Evolutionary conservation across 306 rosid genomes (phyloP), one percentile per base, ranked within the genome.

Genomic region (Alnus rubra): DNA sequence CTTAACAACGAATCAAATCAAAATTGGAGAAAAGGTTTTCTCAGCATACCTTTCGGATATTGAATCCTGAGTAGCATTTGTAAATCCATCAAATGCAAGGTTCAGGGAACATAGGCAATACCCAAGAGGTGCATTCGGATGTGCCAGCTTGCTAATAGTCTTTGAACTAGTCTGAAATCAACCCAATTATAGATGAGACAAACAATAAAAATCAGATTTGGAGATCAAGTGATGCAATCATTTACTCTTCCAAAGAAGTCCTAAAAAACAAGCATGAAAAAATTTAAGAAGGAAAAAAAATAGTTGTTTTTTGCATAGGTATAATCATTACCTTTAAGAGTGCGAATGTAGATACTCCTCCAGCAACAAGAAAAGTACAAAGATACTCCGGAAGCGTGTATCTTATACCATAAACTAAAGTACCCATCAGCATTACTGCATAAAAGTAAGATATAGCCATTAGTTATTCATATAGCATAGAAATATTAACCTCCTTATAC

Each of bases 41-140:
- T 53, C 68, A 1, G 51, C 35, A 76, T 83, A 96, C 99, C 98
- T 90, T 74, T 86, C 76, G 56, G 81, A 85, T 82, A 96, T 87
- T 77, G 99, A 96, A 91, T 96, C 99, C 85, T 96, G 99, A 82
- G 99, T 96, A 48, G 99, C 99, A 88, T 96, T 96, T 54, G 99
- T 96, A 84, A 96, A 96, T 79, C 99, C 99, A 83, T 96, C 99
- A 89, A 96, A 96, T 51, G 97, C 92, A 74, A 96, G 98, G 88
- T 96, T 96, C 39, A 96, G 86, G 84, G 89, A 96, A 82, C 99
- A 96, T 64, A 96, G 87, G 59, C 96, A 96, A 73, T 96, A 96
- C 62, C 99, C 99, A 77, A 96, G 90, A 71, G 98, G 97, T n/a
- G 94, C 97, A 81, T 96, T 93, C 58, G 99, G 99, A 83, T 89